Conservation (phyloP, 371 early-diverging fungal species). For the Paramicrosporidium saccamoebae region DNA sequence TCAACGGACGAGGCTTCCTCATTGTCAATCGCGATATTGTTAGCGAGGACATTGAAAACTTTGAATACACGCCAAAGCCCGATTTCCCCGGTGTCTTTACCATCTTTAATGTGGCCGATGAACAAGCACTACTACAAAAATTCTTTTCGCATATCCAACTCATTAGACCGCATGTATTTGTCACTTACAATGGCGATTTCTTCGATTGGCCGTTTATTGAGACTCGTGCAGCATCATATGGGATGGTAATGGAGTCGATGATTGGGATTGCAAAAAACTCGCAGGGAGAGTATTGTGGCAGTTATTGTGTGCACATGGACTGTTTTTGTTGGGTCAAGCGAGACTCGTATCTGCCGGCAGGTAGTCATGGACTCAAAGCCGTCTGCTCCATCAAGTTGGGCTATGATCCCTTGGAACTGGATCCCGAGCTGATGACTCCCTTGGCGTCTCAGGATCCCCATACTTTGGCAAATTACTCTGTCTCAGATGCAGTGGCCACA, state of each 20-base stretch:
- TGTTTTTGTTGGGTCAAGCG: constrained; percentile 97
- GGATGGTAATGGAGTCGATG: constrained; percentile 51
- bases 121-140: constrained; percentile 34
- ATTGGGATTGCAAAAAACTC: constrained; percentile 49
- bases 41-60: constrained; percentile 80
- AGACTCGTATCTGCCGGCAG: constrained; percentile 92
- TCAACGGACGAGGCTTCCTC: constrained; percentile 82
- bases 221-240: constrained; percentile 36
- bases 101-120: constrained; percentile 78
- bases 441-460: constrained; percentile 83
- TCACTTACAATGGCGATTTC: constrained; percentile 96
- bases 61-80: constrained; percentile 89
- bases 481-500: constrained; percentile 98
- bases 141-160: constrained; percentile 78
- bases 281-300: constrained; percentile 50
- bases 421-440: constrained; percentile 95
- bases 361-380: constrained; percentile 85
- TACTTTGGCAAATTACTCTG: constrained; percentile 90
- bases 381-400: constrained; percentile 90
- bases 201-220: constrained; percentile 99
- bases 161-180: constrained; percentile 63
- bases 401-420: constrained; percentile 93
- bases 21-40: constrained; percentile 94
- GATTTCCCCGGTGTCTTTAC: constrained; percentile 87
- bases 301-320: constrained; percentile 88